Conservation (phyloP, 140 eudicot species). For the Senecio squalidus region DNA sequence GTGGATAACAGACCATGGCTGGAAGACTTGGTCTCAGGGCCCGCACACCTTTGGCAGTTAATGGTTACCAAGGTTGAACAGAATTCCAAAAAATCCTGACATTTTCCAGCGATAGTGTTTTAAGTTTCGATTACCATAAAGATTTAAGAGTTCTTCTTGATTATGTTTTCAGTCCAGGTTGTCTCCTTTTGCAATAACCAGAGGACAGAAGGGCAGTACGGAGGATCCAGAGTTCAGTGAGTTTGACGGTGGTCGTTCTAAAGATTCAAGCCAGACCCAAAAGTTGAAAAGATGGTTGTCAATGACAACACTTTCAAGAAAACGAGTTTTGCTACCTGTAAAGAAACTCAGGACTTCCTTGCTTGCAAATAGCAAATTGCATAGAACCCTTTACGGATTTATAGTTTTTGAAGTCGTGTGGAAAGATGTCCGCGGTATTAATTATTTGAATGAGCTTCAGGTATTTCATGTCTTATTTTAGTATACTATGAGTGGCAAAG, state of each 20-base stretch:
- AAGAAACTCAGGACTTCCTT: slow-evolving; percentile 60
- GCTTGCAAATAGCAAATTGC: slow-evolving; percentile 62
- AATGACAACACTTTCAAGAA: slow-evolving; percentile 48
- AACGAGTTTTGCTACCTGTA: slow-evolving; percentile 77
- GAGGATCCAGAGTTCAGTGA: slow-evolving; percentile 30
- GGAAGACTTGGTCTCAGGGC: slow-evolving; percentile 42
- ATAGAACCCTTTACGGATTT: slow-evolving; percentile 77
- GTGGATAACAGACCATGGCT: slow-evolving; percentile 96
- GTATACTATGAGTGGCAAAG: no score
- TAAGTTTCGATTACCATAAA: no score
- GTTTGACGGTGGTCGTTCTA: slow-evolving; percentile 19
- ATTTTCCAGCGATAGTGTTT: no score
- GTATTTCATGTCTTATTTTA: slow-evolving; percentile 25
- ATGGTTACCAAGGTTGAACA: slow-evolving; percentile 84
- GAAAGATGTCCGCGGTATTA: slow-evolving; percentile 81
- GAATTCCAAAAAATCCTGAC: slow-evolving; percentile 6
- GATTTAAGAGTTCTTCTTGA: slow-evolving; percentile 6
- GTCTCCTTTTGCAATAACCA: slow-evolving; percentile 89
- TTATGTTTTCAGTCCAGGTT: slow-evolving; percentile 68
- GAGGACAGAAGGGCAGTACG: slow-evolving; percentile 51
- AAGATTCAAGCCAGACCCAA: slow-evolving; percentile 25
- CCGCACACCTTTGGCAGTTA: slow-evolving; percentile 90
- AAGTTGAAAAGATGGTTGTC: slow-evolving; percentile 57
- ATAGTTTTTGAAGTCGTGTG: slow-evolving; percentile 81
- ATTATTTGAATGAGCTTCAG: slow-evolving; percentile 84